phyloP scores from a whole-genome alignment of 441 rosid genomes.

The Populus hybrid region DNA sequence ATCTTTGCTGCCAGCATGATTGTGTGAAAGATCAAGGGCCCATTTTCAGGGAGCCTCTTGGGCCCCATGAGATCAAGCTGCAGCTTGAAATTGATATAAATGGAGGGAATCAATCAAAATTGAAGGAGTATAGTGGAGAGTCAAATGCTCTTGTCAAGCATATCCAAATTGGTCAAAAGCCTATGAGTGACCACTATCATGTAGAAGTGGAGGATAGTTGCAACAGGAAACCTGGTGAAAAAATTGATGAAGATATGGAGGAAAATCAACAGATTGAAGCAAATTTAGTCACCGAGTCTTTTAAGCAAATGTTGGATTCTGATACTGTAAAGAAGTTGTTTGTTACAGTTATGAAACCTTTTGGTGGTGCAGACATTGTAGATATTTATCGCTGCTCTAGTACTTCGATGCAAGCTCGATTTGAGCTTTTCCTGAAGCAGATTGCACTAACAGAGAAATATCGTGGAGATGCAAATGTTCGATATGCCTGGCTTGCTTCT shows the following conservation, averaged over 20 bases:
- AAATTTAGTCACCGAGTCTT: constrained; percentile 15
- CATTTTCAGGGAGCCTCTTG: constrained; percentile 22
- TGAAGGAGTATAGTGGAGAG: constrained; percentile 72
- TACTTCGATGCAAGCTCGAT: constrained; percentile 42
- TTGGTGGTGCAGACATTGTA: constrained; percentile 40
- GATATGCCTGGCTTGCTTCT: constrained; percentile 88
- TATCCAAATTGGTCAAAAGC: constrained; percentile 41
- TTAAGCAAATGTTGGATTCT: constrained; percentile 36
- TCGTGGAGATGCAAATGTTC: constrained; percentile 83
- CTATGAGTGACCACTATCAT: constrained; percentile 24
- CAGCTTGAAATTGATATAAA: constrained; percentile 80
- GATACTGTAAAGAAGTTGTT: constrained; percentile 52
- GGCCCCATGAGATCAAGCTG: constrained; percentile 68
- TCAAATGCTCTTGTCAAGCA: constrained; percentile 52
- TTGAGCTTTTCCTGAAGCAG: constrained; percentile 75
- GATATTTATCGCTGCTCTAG: constrained; percentile 49
- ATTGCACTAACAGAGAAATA: constrained; percentile 56
- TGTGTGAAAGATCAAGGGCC: constrained; percentile 30
- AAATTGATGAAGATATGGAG: constrained; percentile 37
- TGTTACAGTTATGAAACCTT: constrained; percentile 44
- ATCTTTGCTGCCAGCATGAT: constrained; percentile 35
- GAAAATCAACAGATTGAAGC: constrained; percentile 27
- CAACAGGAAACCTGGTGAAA: constrained; percentile 39
- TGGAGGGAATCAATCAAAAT: constrained; percentile 46
- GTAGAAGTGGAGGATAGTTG: constrained; percentile 43